phyloP scores from a whole-genome alignment of 2,329 filamentous ascomycete species.

The Monosporascus ibericus region DNA sequence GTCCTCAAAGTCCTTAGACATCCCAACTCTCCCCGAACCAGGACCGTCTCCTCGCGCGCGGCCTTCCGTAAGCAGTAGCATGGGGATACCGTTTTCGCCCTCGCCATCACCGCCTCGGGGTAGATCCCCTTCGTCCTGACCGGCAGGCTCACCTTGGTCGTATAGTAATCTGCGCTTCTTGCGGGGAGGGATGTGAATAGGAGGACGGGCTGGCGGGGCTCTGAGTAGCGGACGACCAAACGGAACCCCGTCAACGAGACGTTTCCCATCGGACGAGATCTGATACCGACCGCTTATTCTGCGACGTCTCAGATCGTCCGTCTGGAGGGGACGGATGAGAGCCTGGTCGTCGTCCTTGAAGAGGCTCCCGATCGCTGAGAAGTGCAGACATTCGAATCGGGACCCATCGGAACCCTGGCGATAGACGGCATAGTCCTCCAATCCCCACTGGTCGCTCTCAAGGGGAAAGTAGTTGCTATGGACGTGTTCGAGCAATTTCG shows the following conservation, averaged over 20 bases:
- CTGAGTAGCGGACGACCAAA: slow-evolving; percentile 71
- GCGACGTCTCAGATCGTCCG: slow-evolving; percentile 66
- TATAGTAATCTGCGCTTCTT: slow-evolving; percentile 56
- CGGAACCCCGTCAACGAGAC: slow-evolving; percentile 77
- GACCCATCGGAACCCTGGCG: slow-evolving; percentile 48
- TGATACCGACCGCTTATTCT: slow-evolving; percentile 73
- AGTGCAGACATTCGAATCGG: slow-evolving; percentile 84
- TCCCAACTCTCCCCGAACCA: slow-evolving; percentile 17
- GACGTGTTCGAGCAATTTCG: slow-evolving; percentile 69
- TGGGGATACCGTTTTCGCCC: slow-evolving; percentile 24
- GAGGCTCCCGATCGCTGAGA: slow-evolving; percentile 61
- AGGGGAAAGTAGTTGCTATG: slow-evolving; percentile 71
- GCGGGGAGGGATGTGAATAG: slow-evolving; percentile 64
- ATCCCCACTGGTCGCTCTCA: slow-evolving; percentile 73
- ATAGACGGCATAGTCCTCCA: slow-evolving; percentile 87
- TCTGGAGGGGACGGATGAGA: slow-evolving; percentile 70
- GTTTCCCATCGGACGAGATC: slow-evolving; percentile 71
- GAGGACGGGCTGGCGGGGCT: slow-evolving; percentile 53
- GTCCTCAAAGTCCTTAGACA: slow-evolving; percentile 24
- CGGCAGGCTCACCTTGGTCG: slow-evolving; percentile 21
- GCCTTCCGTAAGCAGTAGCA: slow-evolving; percentile 27
- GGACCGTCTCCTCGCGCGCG: slow-evolving; percentile 13
- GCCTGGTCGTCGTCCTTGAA: slow-evolving; percentile 81
- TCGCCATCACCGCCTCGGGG: slow-evolving; percentile 18
- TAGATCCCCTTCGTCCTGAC: slow-evolving; percentile 13